Conservation (phyloP, 805 yeast genomes). For the Hanseniaspora pseudoguilliermondii region DNA sequence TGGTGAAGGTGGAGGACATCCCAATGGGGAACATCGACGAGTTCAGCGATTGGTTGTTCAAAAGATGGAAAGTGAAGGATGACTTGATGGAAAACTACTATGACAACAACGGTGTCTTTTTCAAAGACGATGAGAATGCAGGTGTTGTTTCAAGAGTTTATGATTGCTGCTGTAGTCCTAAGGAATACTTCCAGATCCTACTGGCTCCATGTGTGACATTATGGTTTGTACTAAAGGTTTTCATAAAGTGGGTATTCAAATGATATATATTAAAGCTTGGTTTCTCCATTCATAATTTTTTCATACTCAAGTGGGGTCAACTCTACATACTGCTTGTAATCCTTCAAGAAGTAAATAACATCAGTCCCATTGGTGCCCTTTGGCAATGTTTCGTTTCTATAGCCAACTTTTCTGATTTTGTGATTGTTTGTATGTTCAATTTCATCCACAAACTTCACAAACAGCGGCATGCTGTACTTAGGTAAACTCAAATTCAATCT, state of each 20-base stretch:
- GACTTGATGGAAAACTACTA: conserved; percentile 44
- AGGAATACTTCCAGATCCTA: conserved; percentile 17
- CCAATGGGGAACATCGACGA: conserved; percentile 44
- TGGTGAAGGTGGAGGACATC: conserved; percentile 44
- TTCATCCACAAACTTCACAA: conserved; percentile 51
- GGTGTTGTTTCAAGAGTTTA: neutral
- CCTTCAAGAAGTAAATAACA: conserved; percentile 57
- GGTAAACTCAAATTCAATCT: conserved; percentile 43
- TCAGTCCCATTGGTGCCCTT: conserved; percentile 51
- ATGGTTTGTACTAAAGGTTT: neutral
- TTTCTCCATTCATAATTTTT: conserved; percentile 22
- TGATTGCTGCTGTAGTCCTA: conserved; percentile 18
- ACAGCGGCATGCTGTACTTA: conserved; percentile 73
- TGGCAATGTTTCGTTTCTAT: conserved; percentile 57
- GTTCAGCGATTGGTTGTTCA: conserved; percentile 66
- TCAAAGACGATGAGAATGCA: neutral
- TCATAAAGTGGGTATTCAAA: neutral
- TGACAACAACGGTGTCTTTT: conserved; percentile 43
- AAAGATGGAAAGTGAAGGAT: conserved; percentile 72
- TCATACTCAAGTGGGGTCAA: conserved; percentile 50
- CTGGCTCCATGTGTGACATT: conserved; percentile 15
- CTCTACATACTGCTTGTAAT: conserved; percentile 36
- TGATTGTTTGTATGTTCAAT: conserved; percentile 68
- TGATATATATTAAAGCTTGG: conserved; percentile 18
- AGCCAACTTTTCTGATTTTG: conserved; percentile 60